A percentile compares a stretch with the other conserved stretches of the same genome.
Evolutionary conservation across 2,329 filamentous ascomycete genomes (phyloP).

Genomic region (Dactylellina cionopaga): DNA sequence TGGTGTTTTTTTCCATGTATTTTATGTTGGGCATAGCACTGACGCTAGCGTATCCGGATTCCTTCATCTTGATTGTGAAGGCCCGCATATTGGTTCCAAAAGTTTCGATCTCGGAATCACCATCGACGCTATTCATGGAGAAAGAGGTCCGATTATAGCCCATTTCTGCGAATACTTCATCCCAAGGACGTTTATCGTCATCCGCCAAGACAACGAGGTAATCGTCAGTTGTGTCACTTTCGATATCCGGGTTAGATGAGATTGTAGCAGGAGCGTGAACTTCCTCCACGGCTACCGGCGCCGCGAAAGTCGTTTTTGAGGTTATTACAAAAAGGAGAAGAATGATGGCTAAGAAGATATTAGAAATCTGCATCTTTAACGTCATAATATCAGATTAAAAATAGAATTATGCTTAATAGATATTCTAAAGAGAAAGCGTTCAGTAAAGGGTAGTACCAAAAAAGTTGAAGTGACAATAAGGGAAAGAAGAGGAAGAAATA

Average conservation of each 20-base stretch:
- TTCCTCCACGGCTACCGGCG: not conserved
- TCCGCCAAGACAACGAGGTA: constrained; percentile 54
- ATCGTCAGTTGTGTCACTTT: constrained; percentile 11
- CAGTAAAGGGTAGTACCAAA: not conserved
- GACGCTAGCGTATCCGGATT: not conserved
- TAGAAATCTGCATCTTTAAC: not conserved
- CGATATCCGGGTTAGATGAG: not conserved
- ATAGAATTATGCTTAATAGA: not conserved
- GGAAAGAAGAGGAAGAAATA: not conserved
- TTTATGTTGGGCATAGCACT: constrained; percentile 6
- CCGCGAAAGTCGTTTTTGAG: not conserved
- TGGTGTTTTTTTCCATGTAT: constrained; percentile 17
- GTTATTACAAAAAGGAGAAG: not conserved
- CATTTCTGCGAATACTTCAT: constrained; percentile 53
- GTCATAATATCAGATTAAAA: not conserved
- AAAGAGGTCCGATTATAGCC: constrained; percentile 57
- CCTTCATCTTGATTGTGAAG: constrained; percentile 51
- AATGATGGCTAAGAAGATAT: not conserved
- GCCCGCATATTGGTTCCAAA: constrained; percentile 51
- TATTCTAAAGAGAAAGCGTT: not conserved
- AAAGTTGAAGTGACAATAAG: not conserved
- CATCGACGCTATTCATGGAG: constrained; percentile 59
- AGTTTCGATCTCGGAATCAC: constrained; percentile 5
- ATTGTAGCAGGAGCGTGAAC: not conserved
- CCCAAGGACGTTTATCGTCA: constrained; percentile 51